These are phyloP conservation scores for Hyaloperonospora arabidopsidis DNA, from an alignment of 352 stramenopile species.

Conservation along the genomic window DNA sequence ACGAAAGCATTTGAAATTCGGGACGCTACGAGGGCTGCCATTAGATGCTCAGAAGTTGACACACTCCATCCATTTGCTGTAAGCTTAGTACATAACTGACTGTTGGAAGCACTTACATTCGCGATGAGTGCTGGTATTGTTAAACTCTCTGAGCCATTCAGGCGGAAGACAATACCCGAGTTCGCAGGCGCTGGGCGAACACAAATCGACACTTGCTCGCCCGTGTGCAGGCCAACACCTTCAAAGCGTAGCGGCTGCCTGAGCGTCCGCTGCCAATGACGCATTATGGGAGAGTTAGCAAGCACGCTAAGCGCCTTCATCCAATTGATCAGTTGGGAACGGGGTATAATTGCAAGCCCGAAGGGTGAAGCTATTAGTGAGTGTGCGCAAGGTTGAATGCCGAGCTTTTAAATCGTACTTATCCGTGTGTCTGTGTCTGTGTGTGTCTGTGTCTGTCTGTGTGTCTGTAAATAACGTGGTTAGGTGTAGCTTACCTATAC, in stretches of 20 bases:
- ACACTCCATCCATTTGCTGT: conserved; percentile 20
- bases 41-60: conserved; percentile 59
- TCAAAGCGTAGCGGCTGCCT: conserved; percentile 37
- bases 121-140: conserved; percentile 26
- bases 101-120: conserved; percentile 34
- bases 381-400: no score
- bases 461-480: no score
- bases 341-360: no score
- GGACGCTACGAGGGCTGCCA: conserved; percentile 47
- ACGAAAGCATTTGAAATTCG: conserved; percentile 42
- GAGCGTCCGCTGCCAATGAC: conserved; percentile 42
- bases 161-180: conserved; percentile 34
- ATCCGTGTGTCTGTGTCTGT: no score
- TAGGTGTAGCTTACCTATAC: no score
- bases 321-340: no score
- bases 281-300: background rate
- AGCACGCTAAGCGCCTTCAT: background rate
- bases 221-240: conserved; percentile 58
- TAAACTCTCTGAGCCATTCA: background rate
- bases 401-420: no score
- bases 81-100: conserved; percentile 57
- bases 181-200: conserved; percentile 28
- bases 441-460: no score
- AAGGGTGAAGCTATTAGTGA: no score
- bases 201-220: conserved; percentile 23